phyloP scores from a whole-genome alignment of 768 basidiomycete species.

The Pleurotus platypus region DNA sequence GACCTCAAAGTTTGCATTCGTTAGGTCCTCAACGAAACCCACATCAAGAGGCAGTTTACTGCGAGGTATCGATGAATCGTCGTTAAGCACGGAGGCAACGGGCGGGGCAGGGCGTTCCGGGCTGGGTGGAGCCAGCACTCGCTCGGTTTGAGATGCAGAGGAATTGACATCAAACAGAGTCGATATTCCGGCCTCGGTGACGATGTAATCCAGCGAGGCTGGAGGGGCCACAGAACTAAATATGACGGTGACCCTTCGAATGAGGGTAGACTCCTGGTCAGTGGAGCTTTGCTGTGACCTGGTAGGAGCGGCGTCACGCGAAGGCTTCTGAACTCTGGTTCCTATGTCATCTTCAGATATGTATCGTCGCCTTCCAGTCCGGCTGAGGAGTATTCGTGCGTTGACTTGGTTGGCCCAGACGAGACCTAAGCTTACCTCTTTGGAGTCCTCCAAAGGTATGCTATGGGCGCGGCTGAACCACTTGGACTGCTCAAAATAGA shows the following conservation, averaged over 20 bases:
- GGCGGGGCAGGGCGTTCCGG: conserved; percentile 6
- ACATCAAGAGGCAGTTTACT: conserved; percentile 24
- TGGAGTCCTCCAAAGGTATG: conserved; percentile 52
- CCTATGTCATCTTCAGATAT: conserved; percentile 31
- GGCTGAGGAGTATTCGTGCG: conserved; percentile 74
- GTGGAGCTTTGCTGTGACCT: background rate
- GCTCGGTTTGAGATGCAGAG: background rate
- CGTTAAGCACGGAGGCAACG: background rate
- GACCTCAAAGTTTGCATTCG: conserved; percentile 12
- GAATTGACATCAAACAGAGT: conserved; percentile 19
- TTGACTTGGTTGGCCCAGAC: conserved; percentile 95
- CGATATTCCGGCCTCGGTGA: conserved; percentile 58
- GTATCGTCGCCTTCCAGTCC: conserved; percentile 67
- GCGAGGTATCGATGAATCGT: too few relatives aligned
- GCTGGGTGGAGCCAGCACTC: conserved; percentile 13
- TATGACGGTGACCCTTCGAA: conserved; percentile 73
- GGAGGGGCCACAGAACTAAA: conserved; percentile 66
- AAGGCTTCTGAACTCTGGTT: conserved; percentile 22
- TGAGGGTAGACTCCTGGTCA: conserved; percentile 45
- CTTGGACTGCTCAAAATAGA: conserved; percentile 70
- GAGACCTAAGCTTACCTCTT: conserved; percentile 84
- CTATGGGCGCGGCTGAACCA: conserved; percentile 72
- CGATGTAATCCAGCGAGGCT: conserved; percentile 70
- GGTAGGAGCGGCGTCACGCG: background rate
- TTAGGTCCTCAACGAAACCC: conserved; percentile 26